Percentiles rank a stretch among this genome's conserved stretches.
phyloP scores from a whole-genome alignment of 179 eudicot genomes.

The Gypsophila paniculata region DNA sequence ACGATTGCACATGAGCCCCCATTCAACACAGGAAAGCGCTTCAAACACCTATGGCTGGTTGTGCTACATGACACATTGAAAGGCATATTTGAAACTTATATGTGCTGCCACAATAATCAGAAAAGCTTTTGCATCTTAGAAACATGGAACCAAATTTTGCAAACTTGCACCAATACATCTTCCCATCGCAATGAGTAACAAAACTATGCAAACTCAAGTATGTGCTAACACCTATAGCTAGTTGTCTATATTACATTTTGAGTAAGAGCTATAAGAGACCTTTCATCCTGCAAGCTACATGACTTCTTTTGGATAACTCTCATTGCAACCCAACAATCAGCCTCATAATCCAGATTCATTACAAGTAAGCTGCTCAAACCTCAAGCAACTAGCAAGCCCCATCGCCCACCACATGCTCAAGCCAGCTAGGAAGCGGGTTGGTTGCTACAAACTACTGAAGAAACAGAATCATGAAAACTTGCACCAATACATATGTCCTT shows the following conservation, averaged over 20 bases:
- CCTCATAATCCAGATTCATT: too few relatives aligned
- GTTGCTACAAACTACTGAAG: neutral
- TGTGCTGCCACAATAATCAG: neutral
- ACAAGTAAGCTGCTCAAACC: too few relatives aligned
- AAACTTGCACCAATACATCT: too few relatives aligned
- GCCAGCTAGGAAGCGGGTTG: neutral
- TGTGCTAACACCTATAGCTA: too few relatives aligned
- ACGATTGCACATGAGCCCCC: conserved; percentile 3
- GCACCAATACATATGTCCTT: neutral
- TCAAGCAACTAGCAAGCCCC: too few relatives aligned
- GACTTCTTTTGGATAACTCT: too few relatives aligned
- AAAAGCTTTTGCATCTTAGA: neutral
- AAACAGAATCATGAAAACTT: neutral
- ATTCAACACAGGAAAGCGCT: conserved; percentile 1
- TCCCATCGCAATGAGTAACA: too few relatives aligned
- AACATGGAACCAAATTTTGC: neutral
- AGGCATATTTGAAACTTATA: neutral
- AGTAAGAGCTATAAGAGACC: neutral
- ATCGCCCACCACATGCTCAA: neutral
- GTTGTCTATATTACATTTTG: too few relatives aligned
- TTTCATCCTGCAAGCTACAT: neutral
- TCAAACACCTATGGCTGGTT: neutral
- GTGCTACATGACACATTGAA: neutral
- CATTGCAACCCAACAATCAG: too few relatives aligned
- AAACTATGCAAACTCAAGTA: too few relatives aligned